Evolutionary conservation across 208 protist species (phyloP), one percentile per base, ranked within the genome.

Genomic region (Leishmania tropica): DNA sequence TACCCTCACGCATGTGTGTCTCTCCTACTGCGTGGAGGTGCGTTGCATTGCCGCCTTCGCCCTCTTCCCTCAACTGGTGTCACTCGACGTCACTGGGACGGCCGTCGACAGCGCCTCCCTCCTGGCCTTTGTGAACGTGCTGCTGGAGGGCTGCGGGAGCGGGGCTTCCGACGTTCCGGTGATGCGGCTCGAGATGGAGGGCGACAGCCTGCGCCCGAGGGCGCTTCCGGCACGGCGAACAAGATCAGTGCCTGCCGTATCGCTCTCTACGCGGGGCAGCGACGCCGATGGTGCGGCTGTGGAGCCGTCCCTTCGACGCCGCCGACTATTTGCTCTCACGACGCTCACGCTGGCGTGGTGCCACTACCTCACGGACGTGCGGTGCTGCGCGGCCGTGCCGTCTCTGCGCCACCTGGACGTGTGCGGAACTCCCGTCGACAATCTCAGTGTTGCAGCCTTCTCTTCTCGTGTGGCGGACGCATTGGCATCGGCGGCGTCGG

Each of bases 81-180:
- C 64, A 35, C 85, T 89, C n/a, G 72, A 85, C 54, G 19, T 89
- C 42, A 75, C 75, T 28, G 78, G 73, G 45, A 89, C 82, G 42
- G 79, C 79, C 15, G 82, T 89, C 31, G 85, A 89, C 81, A 89
- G 82, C 62, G 75, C 82, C 40, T 76, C 78, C 45, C 79, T 89
- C 53, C 65, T 77, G 56, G 60, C 53, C 48, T 89, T 86, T 47
- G 82, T 84, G 8, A 78, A 87, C 56, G 56, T 80, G 15, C 78
- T 85, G 45, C 73, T 75, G 58, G 73, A 81, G 75, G 62, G 71
- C 83, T 79, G 78, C 75, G 24, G 28, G 17, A 42, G 51, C 53
- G 24, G 31, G 31, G 42, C 35, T 67, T 47, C 35, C 10, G 75
- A 79, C 35, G 37, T 24, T 15, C 58, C 75, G 4, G 11, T 47